These are phyloP conservation scores for Pichia nanzhaoensis DNA, from an alignment of 805 yeast genomes.

Conservation along the genomic window DNA sequence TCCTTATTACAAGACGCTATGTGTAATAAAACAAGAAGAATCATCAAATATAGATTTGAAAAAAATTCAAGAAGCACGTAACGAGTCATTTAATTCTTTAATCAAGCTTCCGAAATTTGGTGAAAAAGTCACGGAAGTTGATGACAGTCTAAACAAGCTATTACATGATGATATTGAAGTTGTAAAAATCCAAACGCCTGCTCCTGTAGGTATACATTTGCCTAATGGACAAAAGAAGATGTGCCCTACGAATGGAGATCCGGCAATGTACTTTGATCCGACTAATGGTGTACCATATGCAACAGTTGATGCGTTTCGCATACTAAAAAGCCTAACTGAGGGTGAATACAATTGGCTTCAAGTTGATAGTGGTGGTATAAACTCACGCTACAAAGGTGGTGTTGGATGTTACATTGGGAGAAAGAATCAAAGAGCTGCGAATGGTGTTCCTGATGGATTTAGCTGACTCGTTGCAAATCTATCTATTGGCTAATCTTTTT, in stretches of 20 bases:
- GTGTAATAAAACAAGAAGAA: slow-evolving; percentile 24
- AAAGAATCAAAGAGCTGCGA: slow-evolving; percentile 50
- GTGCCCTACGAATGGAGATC: slow-evolving; percentile 72
- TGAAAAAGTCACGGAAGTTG: slow-evolving; percentile 38
- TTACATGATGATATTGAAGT: slow-evolving; percentile 28
- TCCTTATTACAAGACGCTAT: slow-evolving; percentile 42
- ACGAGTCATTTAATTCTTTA: slow-evolving; percentile 35
- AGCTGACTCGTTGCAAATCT: not conserved
- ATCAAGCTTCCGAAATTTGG: slow-evolving; percentile 58
- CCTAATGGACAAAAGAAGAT: slow-evolving; percentile 61
- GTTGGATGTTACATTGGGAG: slow-evolving; percentile 37
- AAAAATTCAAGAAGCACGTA: slow-evolving; percentile 21
- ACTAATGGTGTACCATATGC: slow-evolving; percentile 80
- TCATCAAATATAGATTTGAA: slow-evolving; percentile 23
- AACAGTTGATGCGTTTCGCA: slow-evolving; percentile 71
- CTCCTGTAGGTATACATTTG: slow-evolving; percentile 67
- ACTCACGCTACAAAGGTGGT: slow-evolving; percentile 28
- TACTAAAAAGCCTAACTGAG: slow-evolving; percentile 48
- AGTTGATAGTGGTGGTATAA: slow-evolving; percentile 39
- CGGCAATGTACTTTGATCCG: slow-evolving; percentile 84
- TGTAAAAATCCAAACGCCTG: slow-evolving; percentile 54
- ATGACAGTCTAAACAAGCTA: slow-evolving; percentile 36
- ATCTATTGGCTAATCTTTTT: too few relatives aligned
- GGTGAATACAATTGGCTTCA: slow-evolving; percentile 51
- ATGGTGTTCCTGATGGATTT: slow-evolving; percentile 87